Evolutionary conservation across 1,284 basidiomycete species (phyloP).

Genomic region (Apiotrichum brassicae): DNA sequence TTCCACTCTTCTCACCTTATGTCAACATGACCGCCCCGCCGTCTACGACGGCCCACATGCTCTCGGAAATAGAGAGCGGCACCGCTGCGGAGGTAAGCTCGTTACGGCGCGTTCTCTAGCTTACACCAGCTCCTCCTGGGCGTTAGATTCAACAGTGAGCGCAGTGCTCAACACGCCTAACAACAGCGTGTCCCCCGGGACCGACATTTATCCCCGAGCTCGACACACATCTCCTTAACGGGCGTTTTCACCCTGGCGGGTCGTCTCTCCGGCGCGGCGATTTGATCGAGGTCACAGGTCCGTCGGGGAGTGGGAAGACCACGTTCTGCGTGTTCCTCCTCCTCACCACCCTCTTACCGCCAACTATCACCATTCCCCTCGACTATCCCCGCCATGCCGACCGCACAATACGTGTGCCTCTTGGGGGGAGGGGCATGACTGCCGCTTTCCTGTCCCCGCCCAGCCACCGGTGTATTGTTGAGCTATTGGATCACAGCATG

Average conservation of each 20-base stretch:
- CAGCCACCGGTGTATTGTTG: slow-evolving; percentile 22
- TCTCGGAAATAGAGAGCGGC: slow-evolving; percentile 26
- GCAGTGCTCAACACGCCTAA: background rate
- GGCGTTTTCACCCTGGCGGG: slow-evolving; percentile 26
- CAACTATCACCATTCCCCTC: slow-evolving; percentile 4
- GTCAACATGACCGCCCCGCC: background rate
- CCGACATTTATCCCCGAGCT: slow-evolving; percentile 38
- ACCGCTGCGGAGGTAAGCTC: slow-evolving; percentile 32
- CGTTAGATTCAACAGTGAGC: slow-evolving; percentile 30
- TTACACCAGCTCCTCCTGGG: slow-evolving; percentile 20
- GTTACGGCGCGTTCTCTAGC: background rate
- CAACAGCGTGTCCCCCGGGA: slow-evolving; percentile 37
- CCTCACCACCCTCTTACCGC: slow-evolving; percentile 32
- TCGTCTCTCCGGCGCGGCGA: slow-evolving; percentile 43
- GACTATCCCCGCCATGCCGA: background rate
- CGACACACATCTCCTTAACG: slow-evolving; percentile 27
- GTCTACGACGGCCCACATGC: slow-evolving; percentile 16
- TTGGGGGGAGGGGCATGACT: slow-evolving; percentile 29
- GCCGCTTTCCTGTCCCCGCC: slow-evolving; percentile 28
- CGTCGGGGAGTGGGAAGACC: slow-evolving; percentile 39
- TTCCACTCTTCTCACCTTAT: background rate
- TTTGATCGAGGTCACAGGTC: slow-evolving; percentile 39
- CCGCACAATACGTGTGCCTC: slow-evolving; percentile 11
- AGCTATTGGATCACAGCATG: slow-evolving; percentile 20
- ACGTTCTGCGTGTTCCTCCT: slow-evolving; percentile 22